Evolutionary conservation across 2,329 filamentous ascomycete species (phyloP).

Genomic region (Diatrype stigma): DNA sequence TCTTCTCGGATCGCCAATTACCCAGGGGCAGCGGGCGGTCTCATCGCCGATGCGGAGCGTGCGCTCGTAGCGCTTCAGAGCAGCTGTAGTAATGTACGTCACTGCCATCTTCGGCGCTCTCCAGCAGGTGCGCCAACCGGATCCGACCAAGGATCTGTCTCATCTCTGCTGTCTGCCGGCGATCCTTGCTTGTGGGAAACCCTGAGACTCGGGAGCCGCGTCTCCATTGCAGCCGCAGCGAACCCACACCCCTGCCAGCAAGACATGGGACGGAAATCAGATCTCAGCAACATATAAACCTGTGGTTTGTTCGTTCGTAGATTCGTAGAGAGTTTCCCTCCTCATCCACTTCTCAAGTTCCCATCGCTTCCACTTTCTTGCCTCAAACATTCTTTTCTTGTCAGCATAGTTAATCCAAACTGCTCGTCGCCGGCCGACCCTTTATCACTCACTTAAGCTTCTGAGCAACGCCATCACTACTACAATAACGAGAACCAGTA

Average conservation of each 20-base stretch:
- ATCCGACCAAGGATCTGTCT: neutral
- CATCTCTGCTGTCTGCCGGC: neutral
- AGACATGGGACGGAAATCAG: neutral
- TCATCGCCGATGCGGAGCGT: neutral
- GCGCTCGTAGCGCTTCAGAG: no score
- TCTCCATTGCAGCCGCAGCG: no score
- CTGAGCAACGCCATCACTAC: conserved; percentile 13
- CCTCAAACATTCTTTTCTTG: conserved; percentile 17
- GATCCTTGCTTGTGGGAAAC: no score
- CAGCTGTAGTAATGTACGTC: neutral
- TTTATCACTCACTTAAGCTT: conserved; percentile 25
- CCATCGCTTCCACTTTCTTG: conserved; percentile 17
- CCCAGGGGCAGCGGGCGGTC: neutral
- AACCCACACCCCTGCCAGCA: neutral
- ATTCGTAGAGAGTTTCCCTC: conserved; percentile 9
- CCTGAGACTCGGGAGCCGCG: no score
- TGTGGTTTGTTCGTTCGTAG: conserved; percentile 5
- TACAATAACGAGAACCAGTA: conserved; percentile 31
- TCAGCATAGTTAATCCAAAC: conserved; percentile 26
- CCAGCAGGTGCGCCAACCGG: neutral
- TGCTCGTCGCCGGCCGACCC: conserved; percentile 52
- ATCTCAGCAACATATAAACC: conserved; percentile 5
- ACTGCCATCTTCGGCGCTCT: neutral
- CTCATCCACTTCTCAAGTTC: conserved; percentile 22
- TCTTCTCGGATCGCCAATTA: neutral